Percentiles rank a stretch among this genome's conserved stretches.
These are phyloP conservation scores for Fagopyrum esculentum DNA, from an alignment of 148 eudicot species.

Conservation along the genomic window DNA sequence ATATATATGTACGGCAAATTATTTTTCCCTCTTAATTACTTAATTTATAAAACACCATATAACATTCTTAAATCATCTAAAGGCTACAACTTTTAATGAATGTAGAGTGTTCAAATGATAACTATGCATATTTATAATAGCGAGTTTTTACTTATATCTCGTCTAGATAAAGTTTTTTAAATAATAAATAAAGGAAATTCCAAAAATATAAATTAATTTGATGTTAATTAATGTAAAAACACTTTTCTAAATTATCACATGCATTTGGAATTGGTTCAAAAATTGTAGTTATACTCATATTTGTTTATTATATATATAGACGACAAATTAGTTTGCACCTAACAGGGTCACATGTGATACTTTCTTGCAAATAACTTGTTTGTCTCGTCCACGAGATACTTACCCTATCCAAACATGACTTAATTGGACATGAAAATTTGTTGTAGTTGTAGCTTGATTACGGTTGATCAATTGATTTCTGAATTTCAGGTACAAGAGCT, in stretches of 20 bases:
- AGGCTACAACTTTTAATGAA: neutral
- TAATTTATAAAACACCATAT: neutral
- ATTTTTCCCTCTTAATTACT: neutral
- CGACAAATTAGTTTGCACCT: neutral
- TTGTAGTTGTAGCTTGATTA: no score
- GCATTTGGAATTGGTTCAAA: neutral
- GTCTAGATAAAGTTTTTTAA: no score
- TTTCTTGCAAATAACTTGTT: neutral
- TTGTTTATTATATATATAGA: neutral
- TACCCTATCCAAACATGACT: no score
- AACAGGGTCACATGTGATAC: neutral
- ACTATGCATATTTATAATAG: no score
- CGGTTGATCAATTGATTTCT: neutral
- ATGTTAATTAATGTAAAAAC: no score
- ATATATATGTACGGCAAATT: neutral
- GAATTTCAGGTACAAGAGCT: slow-evolving; percentile 48
- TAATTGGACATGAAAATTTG: no score
- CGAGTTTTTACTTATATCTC: no score
- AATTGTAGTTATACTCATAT: no score
- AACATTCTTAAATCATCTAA: neutral
- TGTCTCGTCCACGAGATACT: no score
- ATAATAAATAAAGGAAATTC: no score
- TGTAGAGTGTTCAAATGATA: neutral
- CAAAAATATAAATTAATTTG: no score
- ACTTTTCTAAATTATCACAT: neutral